Percentiles rank a stretch among this genome's conserved stretches.
Evolutionary conservation across 2,329 filamentous ascomycete genomes (phyloP).

Genomic region (Lecanicillium sp.): DNA sequence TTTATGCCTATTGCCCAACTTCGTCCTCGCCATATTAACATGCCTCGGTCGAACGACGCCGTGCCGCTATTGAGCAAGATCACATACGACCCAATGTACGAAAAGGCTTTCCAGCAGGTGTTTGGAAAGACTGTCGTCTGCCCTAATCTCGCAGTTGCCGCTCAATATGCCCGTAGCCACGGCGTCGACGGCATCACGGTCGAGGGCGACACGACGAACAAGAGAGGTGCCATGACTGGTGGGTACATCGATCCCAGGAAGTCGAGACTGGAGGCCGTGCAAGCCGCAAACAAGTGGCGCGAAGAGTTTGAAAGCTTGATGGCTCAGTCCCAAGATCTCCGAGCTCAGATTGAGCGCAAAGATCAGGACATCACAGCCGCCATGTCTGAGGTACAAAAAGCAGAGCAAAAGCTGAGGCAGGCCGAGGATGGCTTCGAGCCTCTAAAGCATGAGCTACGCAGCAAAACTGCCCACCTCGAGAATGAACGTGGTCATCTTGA

Average conservation of each 20-base stretch:
- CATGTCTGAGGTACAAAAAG: constrained; percentile 74
- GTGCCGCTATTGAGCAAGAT: constrained; percentile 82
- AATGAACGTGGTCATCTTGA: constrained; percentile 67
- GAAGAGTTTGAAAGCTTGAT: constrained; percentile 63
- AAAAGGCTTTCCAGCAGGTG: constrained; percentile 85
- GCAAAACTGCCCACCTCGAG: constrained; percentile 66
- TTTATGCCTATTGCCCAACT: constrained; percentile 90
- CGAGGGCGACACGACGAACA: constrained; percentile 90
- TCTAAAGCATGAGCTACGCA: constrained; percentile 65
- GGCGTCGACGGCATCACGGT: constrained; percentile 88
- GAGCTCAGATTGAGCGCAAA: constrained; percentile 62
- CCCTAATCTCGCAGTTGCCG: constrained; percentile 76
- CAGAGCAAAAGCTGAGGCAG: constrained; percentile 69
- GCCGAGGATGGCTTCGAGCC: constrained; percentile 78
- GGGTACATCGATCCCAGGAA: constrained; percentile 82
- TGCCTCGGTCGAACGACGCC: constrained; percentile 80
- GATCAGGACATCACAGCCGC: constrained; percentile 85
- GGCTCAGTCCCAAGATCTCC: constrained; percentile 56
- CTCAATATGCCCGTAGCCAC: constrained; percentile 87
- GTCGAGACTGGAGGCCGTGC: constrained; percentile 80
- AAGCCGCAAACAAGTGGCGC: constrained; percentile 65
- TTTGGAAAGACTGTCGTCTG: constrained; percentile 95
- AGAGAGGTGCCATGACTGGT: constrained; percentile 89
- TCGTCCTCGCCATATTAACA: constrained; percentile 59
- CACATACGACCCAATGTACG: constrained; percentile 65